These are phyloP conservation scores for Termitomyces sp. DNA, from an alignment of 768 basidiomycete species.

Conservation along the genomic window DNA sequence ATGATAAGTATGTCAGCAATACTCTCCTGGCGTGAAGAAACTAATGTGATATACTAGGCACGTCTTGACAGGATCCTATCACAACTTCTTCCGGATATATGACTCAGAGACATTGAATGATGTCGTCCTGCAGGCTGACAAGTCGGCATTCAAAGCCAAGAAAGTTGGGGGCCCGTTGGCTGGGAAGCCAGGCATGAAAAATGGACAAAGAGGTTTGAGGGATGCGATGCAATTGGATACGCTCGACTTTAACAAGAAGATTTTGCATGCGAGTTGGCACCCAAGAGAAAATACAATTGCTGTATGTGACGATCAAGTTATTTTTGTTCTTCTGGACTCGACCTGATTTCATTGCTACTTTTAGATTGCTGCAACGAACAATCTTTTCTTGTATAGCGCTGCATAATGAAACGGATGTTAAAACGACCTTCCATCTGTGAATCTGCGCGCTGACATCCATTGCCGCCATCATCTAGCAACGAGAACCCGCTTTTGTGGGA, in stretches of 20 bases:
- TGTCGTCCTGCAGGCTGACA: constrained; percentile 95
- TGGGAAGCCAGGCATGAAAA: constrained; percentile 67
- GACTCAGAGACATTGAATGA: constrained; percentile 86
- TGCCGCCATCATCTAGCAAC: constrained; percentile 16
- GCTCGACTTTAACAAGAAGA: constrained; percentile 96
- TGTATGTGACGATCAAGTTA: constrained; percentile 40
- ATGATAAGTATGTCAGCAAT: constrained; percentile 70
- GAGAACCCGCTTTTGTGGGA: constrained; percentile 15
- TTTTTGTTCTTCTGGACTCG: background rate
- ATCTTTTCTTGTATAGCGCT: constrained; percentile 83
- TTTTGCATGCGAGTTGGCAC: constrained; percentile 95
- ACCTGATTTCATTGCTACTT: background rate
- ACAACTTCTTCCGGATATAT: constrained; percentile 99
- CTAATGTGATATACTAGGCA: constrained; percentile 50
- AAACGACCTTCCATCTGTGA: constrained; percentile 8
- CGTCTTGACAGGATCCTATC: constrained; percentile 98
- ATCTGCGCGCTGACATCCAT: constrained; percentile 7
- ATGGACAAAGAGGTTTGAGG: constrained; percentile 72
- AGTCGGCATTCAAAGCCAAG: constrained; percentile 99
- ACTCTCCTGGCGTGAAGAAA: background rate
- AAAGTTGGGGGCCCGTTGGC: constrained; percentile 87
- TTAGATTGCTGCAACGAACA: constrained; percentile 96
- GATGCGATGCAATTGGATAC: constrained; percentile 87
- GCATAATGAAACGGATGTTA: constrained; percentile 35
- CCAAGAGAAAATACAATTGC: constrained; percentile 98